Evolutionary conservation across 139 green algal genomes (phyloP), one percentile per base, ranked within the genome.

Genomic region (Picochlorum sp.): DNA sequence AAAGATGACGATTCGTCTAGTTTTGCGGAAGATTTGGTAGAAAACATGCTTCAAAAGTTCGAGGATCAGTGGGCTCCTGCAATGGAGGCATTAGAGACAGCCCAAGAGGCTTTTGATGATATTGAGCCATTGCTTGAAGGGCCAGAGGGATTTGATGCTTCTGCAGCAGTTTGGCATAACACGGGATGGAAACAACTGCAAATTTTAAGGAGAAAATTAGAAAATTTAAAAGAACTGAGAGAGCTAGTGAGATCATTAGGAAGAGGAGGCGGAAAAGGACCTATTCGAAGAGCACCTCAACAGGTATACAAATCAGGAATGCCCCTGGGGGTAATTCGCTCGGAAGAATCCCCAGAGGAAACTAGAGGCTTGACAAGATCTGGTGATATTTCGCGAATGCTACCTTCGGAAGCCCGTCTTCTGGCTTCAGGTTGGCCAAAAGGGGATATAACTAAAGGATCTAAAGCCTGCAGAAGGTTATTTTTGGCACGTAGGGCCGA

Each of bases 301-400:
- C 70, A 89, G 77, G 47, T 90, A 9, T 67, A 78, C 57, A 67
- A 63, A 32, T 43, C 67, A 18, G 50, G 72, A 16, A 61, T 57
- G 57, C 82, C 82, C 2, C 74, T 72, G 2, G 87, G 87, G 10
- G 77, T 96, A 7, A 72, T 95, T 5, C 67, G 81, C 7, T 92
- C 84, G 4, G 69, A 81, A 9, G 61, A 90, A 53, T 73, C 85
- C 64, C 84, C 87, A 0, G 84, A 94, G 66, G 84, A 96, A 70
- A 88, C 87, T 5, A 28, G 67, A 0, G 82, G 84, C 12, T 59
- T 93, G 29, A 70, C 78, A 3, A 69, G 83, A 22, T 78, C 64
- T 40, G 79, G 74, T 10, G 88, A 94, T 43, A 66, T 96, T 9
- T 87, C 74, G 6, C 78, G 82, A 59, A 94, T 95, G 84, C 76